A percentile compares a stretch with the other conserved stretches of the same genome.
Conservation (phyloP, 2,329 filamentous ascomycete species). For the Aotearoamyces nothofagi region DNA sequence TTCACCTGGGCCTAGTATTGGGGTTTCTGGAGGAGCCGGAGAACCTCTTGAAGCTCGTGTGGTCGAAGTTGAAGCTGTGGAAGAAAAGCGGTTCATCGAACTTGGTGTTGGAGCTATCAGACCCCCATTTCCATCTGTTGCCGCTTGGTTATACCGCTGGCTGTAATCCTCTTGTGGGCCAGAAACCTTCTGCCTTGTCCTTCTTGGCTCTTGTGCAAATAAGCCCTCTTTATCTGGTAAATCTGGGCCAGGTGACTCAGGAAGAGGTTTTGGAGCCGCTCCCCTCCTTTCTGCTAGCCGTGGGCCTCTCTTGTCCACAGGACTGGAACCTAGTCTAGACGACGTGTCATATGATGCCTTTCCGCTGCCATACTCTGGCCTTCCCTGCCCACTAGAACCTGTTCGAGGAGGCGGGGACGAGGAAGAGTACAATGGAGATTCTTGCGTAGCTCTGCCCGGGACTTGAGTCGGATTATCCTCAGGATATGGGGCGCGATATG, state of each 20-base stretch:
- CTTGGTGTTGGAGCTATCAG: constrained; percentile 17
- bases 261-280: constrained; percentile 66
- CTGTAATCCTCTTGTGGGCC: background rate
- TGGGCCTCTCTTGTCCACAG: constrained; percentile 40
- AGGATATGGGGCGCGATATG: constrained; percentile 20
- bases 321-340: constrained; percentile 18
- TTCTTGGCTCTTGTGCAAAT: constrained; percentile 44
- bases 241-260: constrained; percentile 67
- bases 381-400: constrained; percentile 8
- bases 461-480: constrained; percentile 14
- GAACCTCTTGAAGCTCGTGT: constrained; percentile 85
- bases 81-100: constrained; percentile 48
- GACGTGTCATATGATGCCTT: constrained; percentile 18
- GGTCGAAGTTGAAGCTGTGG: constrained; percentile 85
- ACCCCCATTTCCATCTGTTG: constrained; percentile 5
- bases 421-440: constrained; percentile 3
- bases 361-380: constrained; percentile 8
- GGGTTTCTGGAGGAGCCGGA: constrained; percentile 87
- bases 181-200: constrained; percentile 13
- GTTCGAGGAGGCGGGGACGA: constrained; percentile 4
- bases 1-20: constrained; percentile 56
- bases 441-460: constrained; percentile 8
- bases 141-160: constrained; percentile 17
- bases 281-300: constrained; percentile 70
- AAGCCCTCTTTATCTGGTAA: constrained; percentile 64